These are phyloP conservation scores for Colletotrichum melonis DNA, from an alignment of 2,329 filamentous ascomycete species.

Conservation along the genomic window DNA sequence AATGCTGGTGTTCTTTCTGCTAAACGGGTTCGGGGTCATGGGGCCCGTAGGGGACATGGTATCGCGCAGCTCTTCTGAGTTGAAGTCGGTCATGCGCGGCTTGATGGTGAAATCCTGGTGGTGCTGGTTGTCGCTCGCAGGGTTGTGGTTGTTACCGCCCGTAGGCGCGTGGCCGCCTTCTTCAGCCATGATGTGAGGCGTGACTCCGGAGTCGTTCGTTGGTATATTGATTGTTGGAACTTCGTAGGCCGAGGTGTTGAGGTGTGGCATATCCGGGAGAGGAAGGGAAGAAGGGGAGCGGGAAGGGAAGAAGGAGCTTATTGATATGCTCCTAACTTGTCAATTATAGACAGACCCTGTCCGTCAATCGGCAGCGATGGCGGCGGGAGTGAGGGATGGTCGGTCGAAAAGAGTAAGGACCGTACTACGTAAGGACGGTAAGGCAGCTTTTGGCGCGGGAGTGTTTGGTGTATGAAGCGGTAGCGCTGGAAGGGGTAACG, in stretches of 20 bases:
- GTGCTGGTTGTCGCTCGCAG: slow-evolving; percentile 18
- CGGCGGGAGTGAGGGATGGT: slow-evolving; percentile 10
- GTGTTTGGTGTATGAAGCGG: slow-evolving; percentile 25
- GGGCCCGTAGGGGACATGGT: slow-evolving; percentile 46
- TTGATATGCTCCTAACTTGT: not conserved
- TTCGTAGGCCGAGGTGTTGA: slow-evolving; percentile 1
- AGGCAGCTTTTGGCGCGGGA: not conserved
- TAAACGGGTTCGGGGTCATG: slow-evolving; percentile 44
- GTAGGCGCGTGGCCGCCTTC: slow-evolving; percentile 24
- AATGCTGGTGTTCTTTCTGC: slow-evolving; percentile 48
- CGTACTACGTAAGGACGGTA: not conserved
- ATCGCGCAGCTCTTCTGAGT: slow-evolving; percentile 38
- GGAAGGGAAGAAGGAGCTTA: not conserved
- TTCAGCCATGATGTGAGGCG: slow-evolving; percentile 27
- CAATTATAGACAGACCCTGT: not conserved
- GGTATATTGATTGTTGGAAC: slow-evolving; percentile 26
- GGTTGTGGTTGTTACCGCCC: slow-evolving; percentile 9
- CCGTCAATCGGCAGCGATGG: not conserved
- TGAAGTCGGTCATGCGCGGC: slow-evolving; percentile 23
- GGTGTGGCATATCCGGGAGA: slow-evolving; percentile 15
- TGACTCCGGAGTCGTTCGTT: slow-evolving; percentile 4
- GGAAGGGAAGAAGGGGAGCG: not conserved
- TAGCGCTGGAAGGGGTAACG: slow-evolving; percentile 13
- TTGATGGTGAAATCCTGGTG: slow-evolving; percentile 17
- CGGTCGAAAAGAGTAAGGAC: not conserved